Base-by-base conservation (phyloP, 2,329 filamentous ascomycete genomes). In the Stachybotrys chartarum region DNA sequence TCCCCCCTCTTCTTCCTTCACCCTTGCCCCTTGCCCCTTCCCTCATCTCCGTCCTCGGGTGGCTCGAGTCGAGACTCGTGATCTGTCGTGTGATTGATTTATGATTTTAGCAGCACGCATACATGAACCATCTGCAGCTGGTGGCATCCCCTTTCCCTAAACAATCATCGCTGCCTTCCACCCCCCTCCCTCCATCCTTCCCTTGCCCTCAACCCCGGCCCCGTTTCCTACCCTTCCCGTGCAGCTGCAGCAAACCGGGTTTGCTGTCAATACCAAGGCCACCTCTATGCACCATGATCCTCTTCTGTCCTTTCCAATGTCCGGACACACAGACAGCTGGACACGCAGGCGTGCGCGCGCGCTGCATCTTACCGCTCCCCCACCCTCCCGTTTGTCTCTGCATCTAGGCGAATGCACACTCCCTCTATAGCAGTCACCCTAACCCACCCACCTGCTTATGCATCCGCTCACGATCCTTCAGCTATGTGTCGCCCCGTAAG, bases 401-500 rank as follows among this genome's bases (percentile, higher is more conserved):
- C 35, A 42, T 42, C 10, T 14, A 42, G 14, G 35, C 35, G 5
- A 42, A 42, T 42, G 35, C 35, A 42, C 35, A 42, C 35, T 42
- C 35, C 35, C 35, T 10, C 14, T 10, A 42, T 42, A 42, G 35
- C 35, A 42, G 8, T 42, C 35, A 42, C 35, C 35, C 56, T 60
- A 18, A 64, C 30, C 35, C 6, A 14, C 48, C 14, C 35, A 14
- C 14, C 3, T 42, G 14, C 35, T 10, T 10, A 42, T 42, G 10
- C 35, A 42, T 10, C 35, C 35, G 35, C 35, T 42, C 35, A 42
- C 35, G 10, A 14, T 42, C 35, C 35, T 53, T 30, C 63, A 87
- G 82, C 64, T 96, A 93, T 71, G 91, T 97, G 46, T 96, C 90
- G 2, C 93, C 92, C 3, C 87, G 92, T 50, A 83, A 81, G 58